Percentiles rank a stretch among this genome's conserved stretches.
Evolutionary conservation across 257 asterid species (phyloP).

Genomic region (Cinchona pubescens): DNA sequence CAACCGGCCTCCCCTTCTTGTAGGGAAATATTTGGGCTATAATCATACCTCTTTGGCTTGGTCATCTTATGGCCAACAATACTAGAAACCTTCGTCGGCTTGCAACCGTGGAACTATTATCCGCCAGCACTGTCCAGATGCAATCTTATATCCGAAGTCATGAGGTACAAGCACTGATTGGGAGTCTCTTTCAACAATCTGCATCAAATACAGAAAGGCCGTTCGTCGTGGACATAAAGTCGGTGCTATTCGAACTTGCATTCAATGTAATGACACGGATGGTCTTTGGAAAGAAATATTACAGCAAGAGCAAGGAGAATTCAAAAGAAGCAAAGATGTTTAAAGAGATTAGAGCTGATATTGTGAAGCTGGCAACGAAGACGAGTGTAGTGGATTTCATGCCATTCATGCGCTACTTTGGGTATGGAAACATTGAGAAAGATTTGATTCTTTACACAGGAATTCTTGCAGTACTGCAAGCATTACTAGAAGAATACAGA

Average conservation of each 20-base stretch:
- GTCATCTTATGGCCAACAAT: neutral
- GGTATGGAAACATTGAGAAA: conserved; percentile 25
- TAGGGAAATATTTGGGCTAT: neutral
- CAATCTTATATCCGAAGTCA: neutral
- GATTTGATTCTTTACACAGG: no score
- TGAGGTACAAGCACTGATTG: neutral
- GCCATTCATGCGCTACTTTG: conserved; percentile 37
- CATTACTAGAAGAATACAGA: neutral
- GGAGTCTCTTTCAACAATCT: neutral
- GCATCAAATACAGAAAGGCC: neutral
- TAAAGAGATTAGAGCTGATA: neutral
- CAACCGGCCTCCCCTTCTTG: conserved; percentile 7
- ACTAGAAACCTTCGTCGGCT: conserved; percentile 9
- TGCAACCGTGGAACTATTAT: neutral
- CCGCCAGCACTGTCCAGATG: neutral
- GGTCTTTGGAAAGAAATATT: neutral
- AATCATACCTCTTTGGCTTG: neutral
- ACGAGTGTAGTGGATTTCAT: conserved; percentile 22
- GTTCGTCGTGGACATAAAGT: neutral
- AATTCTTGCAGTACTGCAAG: no score
- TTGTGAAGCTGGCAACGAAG: neutral
- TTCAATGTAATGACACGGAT: neutral
- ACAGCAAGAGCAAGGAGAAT: neutral
- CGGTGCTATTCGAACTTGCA: neutral
- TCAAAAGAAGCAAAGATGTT: neutral